Evolutionary conservation across 2,329 filamentous ascomycete species (phyloP).

Genomic region (Canariomyces notabilis): DNA sequence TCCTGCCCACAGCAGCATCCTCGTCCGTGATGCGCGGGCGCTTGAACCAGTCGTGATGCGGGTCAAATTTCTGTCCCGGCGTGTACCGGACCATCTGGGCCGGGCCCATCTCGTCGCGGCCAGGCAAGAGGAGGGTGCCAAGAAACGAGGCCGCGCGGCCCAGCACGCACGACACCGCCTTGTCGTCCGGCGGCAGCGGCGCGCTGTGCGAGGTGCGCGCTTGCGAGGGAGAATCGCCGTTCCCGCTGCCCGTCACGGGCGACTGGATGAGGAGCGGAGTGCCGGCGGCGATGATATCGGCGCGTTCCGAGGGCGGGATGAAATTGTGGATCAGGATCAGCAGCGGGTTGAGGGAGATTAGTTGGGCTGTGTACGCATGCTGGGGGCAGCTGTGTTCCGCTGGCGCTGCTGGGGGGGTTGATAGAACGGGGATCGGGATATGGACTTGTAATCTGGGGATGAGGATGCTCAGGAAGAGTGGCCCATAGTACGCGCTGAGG

Average conservation of each 20-base stretch:
- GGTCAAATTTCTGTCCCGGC: slow-evolving; percentile 33
- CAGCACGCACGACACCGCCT: slow-evolving; percentile 33
- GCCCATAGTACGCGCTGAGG: background rate
- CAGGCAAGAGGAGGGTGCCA: slow-evolving; percentile 30
- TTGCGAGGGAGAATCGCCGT: slow-evolving; percentile 24
- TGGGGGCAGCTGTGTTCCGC: background rate
- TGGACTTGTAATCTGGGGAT: background rate
- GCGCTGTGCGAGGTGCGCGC: slow-evolving; percentile 35
- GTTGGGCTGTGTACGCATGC: slow-evolving; percentile 27
- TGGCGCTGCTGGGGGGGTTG: background rate
- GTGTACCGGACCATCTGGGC: slow-evolving; percentile 38
- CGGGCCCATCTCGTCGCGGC: slow-evolving; percentile 33
- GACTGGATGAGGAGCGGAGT: slow-evolving; percentile 31
- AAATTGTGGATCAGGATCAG: slow-evolving; percentile 38
- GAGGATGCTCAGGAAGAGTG: background rate
- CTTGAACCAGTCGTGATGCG: slow-evolving; percentile 36
- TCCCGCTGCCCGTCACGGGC: slow-evolving; percentile 27
- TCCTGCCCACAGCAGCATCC: slow-evolving; percentile 19
- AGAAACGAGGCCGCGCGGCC: slow-evolving; percentile 31
- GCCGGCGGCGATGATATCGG: slow-evolving; percentile 29
- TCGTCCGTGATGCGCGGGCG: slow-evolving; percentile 21
- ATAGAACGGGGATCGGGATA: background rate
- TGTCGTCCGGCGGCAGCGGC: slow-evolving; percentile 28
- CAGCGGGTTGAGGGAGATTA: slow-evolving; percentile 36
- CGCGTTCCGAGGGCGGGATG: slow-evolving; percentile 29